phyloP scores from a whole-genome alignment of 306 rosid genomes.

The Lathyrus aphaca region DNA sequence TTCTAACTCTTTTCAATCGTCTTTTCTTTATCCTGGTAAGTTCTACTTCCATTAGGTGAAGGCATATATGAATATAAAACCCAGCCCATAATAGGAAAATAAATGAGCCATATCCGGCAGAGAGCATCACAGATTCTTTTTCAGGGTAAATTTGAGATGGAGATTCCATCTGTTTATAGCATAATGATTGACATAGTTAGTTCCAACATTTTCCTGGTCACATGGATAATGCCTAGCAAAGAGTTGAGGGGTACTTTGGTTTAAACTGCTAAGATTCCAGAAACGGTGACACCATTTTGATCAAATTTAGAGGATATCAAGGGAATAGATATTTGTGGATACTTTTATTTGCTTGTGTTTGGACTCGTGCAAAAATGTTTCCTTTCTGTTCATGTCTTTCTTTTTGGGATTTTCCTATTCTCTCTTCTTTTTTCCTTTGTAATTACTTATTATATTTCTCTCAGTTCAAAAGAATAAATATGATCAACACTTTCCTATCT shows the following conservation, averaged over 20 bases:
- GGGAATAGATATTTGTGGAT: neutral
- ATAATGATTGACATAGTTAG: neutral
- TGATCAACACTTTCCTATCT: neutral
- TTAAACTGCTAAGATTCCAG: neutral
- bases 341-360: neutral
- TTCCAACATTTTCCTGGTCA: neutral
- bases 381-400: neutral
- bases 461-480: neutral
- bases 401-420: neutral
- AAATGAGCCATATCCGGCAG: neutral
- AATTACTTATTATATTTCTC: neutral
- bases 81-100: neutral
- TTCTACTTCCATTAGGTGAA: neutral
- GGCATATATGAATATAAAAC: neutral
- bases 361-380: conserved; percentile 3
- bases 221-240: neutral
- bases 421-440: conserved; percentile 1
- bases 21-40: neutral
- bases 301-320: neutral
- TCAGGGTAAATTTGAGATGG: neutral
- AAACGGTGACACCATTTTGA: conserved; percentile 1
- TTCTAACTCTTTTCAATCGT: neutral
- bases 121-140: neutral
- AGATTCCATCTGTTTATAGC: neutral
- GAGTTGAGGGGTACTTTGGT: neutral